Evolutionary conservation across 257 asterid genomes (phyloP), one percentile per base, ranked within the genome.

Genomic region (Paulownia fortunei): DNA sequence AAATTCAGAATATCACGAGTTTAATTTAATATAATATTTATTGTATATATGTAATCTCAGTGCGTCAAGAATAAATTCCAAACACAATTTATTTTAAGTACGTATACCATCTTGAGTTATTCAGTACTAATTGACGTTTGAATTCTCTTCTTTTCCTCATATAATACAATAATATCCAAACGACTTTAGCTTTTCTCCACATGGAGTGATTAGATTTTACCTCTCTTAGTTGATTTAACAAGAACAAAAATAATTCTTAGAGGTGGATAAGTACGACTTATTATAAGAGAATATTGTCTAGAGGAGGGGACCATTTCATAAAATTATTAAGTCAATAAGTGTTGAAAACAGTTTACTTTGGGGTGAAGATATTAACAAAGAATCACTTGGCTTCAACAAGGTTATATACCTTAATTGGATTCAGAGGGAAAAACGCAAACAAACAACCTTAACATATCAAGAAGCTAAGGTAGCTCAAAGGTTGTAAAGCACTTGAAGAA

Each of bases 201-300:
- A 79, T 82, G 88, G 81, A 46, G 73, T 72, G 86, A 70, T 49
- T 34, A 24, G 81, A 83, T 37, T 76, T 74, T 73, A 11, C 67
- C 61, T 39, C 6, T 37, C 71, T 84, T 81, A 42, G 2, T 51
- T 65, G 16, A 67, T 61, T 55, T 46, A 24, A 3, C 32, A 64
- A 56, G 82, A 82, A 79, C 55, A 82, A 51, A 78, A 77, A 54
- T 82, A n/a, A 81, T 67, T 73, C 79, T 76, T 77, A 23, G 73
- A 41, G 80, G 84, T 77, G 88, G 92, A 88, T 88, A 84, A 79
- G 86, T 60, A 77, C 55, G 73, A 81, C n/a, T n/a, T n/a, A 46
- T 70, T 73, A 71, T 47, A 49, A 79, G 24, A 76, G 32, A 77
- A 81, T 34, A 79, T 56, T 72, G 76, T 58, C 46, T 39, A 39